phyloP scores from a whole-genome alignment of 2,329 filamentous ascomycete genomes.

The Sclerotinia borealis region DNA sequence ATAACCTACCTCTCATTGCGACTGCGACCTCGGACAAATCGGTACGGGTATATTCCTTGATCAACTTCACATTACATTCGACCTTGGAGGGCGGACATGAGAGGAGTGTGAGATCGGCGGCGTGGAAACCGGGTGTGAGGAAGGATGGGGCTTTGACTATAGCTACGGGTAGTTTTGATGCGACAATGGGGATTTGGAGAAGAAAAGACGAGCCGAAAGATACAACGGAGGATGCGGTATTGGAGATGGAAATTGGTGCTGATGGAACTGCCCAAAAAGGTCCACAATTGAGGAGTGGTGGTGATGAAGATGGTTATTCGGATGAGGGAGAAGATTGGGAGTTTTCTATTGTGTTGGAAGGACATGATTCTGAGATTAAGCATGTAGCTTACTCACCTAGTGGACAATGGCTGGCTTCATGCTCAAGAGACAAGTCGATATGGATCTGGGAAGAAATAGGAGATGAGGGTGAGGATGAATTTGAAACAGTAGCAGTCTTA shows the following conservation, averaged over 20 bases:
- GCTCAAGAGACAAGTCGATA: constrained; percentile 84
- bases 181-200: constrained; percentile 80
- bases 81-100: constrained; percentile 82
- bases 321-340: constrained; percentile 74
- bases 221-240: constrained; percentile 22
- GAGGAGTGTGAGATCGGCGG: constrained; percentile 75
- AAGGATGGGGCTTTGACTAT: constrained; percentile 63
- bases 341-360: constrained; percentile 85
- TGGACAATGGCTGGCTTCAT: constrained; percentile 79
- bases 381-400: constrained; percentile 66
- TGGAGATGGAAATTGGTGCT: constrained; percentile 41
- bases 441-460: constrained; percentile 98
- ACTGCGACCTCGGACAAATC: constrained; percentile 82
- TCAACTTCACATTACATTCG: constrained; percentile 71
- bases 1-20: constrained; percentile 71
- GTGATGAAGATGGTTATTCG: constrained; percentile 36
- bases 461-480: constrained; percentile 79
- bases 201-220: constrained; percentile 40
- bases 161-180: constrained; percentile 90
- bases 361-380: constrained; percentile 93
- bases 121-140: constrained; percentile 75
- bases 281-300: constrained; percentile 19
- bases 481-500: constrained; percentile 91
- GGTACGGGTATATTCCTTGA: constrained; percentile 83
- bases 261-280: constrained; percentile 17